A percentile compares a stretch with the other conserved stretches of the same genome.
These are phyloP conservation scores for Friedmanniomyces endolithicus DNA, from an alignment of 495 filamentous ascomycete genomes.

Conservation along the genomic window DNA sequence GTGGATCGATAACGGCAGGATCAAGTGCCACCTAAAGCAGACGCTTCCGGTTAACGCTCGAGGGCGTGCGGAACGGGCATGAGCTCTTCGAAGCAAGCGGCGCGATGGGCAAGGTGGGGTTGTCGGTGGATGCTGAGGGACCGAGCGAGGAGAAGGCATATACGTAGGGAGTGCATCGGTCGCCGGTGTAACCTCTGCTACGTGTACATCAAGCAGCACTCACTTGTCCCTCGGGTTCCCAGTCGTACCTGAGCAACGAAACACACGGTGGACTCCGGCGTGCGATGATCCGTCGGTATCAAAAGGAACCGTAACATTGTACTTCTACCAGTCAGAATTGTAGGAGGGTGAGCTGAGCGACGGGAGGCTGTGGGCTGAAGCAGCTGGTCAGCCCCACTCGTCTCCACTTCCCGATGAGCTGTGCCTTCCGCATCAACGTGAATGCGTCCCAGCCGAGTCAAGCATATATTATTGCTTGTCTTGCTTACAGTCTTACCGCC, in stretches of 20 bases:
- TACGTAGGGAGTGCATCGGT: neutral
- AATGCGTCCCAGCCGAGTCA: neutral
- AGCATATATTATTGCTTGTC: neutral
- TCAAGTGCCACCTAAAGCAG: constrained; percentile 20
- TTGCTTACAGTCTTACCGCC: neutral
- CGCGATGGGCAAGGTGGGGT: constrained; percentile 19
- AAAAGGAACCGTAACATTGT: too few species aligned
- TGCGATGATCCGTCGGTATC: too few species aligned
- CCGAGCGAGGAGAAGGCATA: constrained; percentile 1
- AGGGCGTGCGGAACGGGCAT: constrained; percentile 18
- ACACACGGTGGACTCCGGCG: too few species aligned
- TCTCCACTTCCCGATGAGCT: neutral
- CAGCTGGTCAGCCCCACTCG: neutral
- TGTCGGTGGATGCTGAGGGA: constrained; percentile 12
- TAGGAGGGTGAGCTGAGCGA: too few species aligned
- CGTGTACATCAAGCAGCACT: too few species aligned
- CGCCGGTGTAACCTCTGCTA: too few species aligned
- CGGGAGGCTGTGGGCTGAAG: too few species aligned
- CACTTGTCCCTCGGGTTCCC: too few species aligned
- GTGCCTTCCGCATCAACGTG: neutral
- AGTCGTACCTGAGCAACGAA: too few species aligned
- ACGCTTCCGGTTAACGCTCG: constrained; percentile 11
- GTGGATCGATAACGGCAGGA: constrained; percentile 14
- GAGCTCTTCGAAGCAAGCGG: constrained; percentile 15
- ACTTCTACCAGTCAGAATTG: too few species aligned